Percentiles rank a stretch among this genome's conserved stretches.
Conservation (phyloP, 441 rosid species). For the Bruguiera hainesii region DNA sequence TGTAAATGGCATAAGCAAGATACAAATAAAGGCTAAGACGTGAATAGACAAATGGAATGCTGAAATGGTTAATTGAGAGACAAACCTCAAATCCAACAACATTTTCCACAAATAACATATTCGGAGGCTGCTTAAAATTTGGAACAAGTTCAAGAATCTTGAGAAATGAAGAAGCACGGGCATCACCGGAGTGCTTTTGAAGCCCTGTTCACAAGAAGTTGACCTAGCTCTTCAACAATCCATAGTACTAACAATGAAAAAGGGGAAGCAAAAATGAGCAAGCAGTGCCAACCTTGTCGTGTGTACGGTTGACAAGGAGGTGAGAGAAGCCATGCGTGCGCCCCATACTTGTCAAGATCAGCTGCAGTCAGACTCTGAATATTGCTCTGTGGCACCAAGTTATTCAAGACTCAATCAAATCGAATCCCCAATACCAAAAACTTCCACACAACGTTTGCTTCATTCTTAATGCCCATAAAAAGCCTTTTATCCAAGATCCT, state of each 20-base stretch:
- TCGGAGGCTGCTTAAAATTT: constrained; percentile 50
- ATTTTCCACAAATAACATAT: constrained; percentile 78
- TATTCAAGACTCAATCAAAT: too few species aligned
- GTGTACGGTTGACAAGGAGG: constrained; percentile 99
- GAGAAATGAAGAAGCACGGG: constrained; percentile 84
- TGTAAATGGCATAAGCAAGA: constrained; percentile 1
- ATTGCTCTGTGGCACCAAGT: constrained; percentile 53
- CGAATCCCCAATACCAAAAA: too few species aligned
- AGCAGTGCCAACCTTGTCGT: constrained; percentile 62
- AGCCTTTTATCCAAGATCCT: too few species aligned
- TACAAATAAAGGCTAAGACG: neutral
- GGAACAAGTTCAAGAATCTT: constrained; percentile 88
- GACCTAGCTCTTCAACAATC: neutral
- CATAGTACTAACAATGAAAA: neutral
- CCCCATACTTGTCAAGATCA: constrained; percentile 66
- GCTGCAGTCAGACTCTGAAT: constrained; percentile 78
- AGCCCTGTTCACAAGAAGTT: constrained; percentile 50
- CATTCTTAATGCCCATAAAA: too few species aligned
- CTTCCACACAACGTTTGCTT: too few species aligned
- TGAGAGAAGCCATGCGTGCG: constrained; percentile 94
- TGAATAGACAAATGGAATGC: constrained; percentile 3
- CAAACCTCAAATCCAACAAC: constrained; percentile 97
- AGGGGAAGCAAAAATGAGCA: neutral
- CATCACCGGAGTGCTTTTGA: constrained; percentile 89
- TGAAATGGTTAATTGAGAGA: constrained; percentile 9